Evolutionary conservation across 1,139 yeast genomes (phyloP).

Genomic region (Candida glucosophila): DNA sequence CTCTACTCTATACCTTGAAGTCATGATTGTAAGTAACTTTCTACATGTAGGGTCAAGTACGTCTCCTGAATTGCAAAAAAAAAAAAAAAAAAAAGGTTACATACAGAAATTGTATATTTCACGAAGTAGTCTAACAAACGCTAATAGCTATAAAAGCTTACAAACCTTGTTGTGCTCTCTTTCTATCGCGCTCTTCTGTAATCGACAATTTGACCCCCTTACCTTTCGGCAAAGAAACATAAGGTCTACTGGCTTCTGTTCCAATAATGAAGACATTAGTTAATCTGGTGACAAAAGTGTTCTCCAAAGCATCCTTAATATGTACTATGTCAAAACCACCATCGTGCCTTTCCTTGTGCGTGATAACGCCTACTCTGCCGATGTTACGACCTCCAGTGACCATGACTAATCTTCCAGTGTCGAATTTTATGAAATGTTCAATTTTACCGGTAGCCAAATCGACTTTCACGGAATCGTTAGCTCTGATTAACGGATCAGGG

Average conservation of each 20-base stretch:
- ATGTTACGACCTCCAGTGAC: constrained; percentile 98
- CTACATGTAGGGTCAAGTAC: too few relatives aligned
- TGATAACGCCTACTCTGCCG: constrained; percentile 96
- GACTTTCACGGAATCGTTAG: constrained; percentile 90
- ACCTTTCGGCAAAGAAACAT: constrained; percentile 98
- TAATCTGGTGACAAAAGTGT: constrained; percentile 93
- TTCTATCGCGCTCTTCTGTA: constrained; percentile 99
- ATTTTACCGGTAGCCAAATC: constrained; percentile 91
- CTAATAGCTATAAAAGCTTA: too few relatives aligned
- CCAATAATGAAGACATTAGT: constrained; percentile 91
- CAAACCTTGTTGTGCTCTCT: constrained; percentile 65
- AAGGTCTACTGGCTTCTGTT: constrained; percentile 89
- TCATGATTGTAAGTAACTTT: too few relatives aligned
- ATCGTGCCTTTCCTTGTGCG: constrained; percentile 96
- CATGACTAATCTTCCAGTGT: constrained; percentile 87
- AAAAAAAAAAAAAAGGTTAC: too few relatives aligned
- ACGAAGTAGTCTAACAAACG: too few relatives aligned
- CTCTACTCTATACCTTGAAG: constrained; percentile 51
- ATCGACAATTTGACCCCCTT: constrained; percentile 98
- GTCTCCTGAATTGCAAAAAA: too few relatives aligned
- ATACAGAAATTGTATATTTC: neutral
- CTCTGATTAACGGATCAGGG: constrained; percentile 92
- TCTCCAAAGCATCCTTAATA: constrained; percentile 91
- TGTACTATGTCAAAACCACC: constrained; percentile 98
- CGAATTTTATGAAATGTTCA: constrained; percentile 80